Evolutionary conservation across 768 basidiomycete genomes (phyloP).

Genomic region (Lyophyllum atratum): DNA sequence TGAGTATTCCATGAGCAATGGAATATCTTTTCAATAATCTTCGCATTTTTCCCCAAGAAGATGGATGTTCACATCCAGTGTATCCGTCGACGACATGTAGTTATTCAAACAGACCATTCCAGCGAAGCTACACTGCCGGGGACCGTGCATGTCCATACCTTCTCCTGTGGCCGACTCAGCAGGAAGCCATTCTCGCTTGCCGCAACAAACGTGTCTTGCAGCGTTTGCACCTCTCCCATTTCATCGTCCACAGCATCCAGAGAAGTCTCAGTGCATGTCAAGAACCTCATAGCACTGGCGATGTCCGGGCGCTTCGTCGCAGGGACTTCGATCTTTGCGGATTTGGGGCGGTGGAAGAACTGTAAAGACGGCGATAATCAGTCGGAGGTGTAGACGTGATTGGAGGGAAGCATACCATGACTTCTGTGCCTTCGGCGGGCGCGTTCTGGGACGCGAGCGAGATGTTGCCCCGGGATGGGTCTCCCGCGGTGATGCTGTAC

Average conservation of each 20-base stretch:
- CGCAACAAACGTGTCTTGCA: constrained; percentile 41
- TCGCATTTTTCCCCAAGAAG: too few species aligned
- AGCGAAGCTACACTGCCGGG: constrained; percentile 34
- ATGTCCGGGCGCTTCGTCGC: not conserved
- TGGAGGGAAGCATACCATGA: constrained; percentile 39
- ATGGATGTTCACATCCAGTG: too few species aligned
- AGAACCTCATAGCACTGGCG: constrained; percentile 11
- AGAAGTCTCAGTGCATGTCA: constrained; percentile 19
- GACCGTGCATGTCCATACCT: constrained; percentile 43
- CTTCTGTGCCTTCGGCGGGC: constrained; percentile 47
- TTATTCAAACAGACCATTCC: constrained; percentile 13
- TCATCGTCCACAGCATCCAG: constrained; percentile 4
- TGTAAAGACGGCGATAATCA: constrained; percentile 16
- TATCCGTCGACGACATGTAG: too few species aligned
- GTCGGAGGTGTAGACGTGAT: not conserved
- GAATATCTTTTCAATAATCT: too few species aligned
- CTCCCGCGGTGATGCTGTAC: constrained; percentile 67
- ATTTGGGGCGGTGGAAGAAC: constrained; percentile 44
- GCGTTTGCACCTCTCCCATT: not conserved
- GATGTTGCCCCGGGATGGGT: constrained; percentile 68
- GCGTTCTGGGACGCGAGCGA: constrained; percentile 57
- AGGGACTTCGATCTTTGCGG: constrained; percentile 7
- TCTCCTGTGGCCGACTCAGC: constrained; percentile 25
- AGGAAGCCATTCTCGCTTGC: constrained; percentile 59
- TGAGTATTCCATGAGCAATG: too few species aligned